phyloP scores from a whole-genome alignment of 768 basidiomycete genomes.

The Tephrocybe sp. region DNA sequence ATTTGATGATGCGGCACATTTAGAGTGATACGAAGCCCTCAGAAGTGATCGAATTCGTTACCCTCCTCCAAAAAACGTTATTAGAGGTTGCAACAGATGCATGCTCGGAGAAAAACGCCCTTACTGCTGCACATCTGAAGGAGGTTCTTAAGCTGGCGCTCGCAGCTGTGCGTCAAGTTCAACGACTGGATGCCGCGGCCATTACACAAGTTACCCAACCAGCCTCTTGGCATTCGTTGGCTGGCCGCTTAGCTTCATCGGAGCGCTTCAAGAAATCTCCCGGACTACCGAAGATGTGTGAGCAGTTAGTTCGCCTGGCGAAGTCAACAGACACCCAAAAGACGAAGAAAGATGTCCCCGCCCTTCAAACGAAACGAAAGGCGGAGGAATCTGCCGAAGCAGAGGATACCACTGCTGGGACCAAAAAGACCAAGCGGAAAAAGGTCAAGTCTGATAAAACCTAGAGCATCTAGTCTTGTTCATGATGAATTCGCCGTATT shows the following conservation, averaged over 20 bases:
- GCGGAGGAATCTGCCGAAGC: conserved; percentile 25
- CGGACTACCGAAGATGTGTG: conserved; percentile 60
- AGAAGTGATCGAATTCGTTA: conserved; percentile 51
- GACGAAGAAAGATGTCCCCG: conserved; percentile 12
- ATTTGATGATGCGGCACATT: conserved; percentile 4
- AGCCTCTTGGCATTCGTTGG: conserved; percentile 51
- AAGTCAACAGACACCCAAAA: conserved; percentile 16
- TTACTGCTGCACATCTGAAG: conserved; percentile 69
- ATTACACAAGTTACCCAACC: conserved; percentile 56
- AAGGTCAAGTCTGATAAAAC: conserved; percentile 40
- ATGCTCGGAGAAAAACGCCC: conserved; percentile 40
- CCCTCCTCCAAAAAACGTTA: conserved; percentile 45
- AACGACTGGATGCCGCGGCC: conserved; percentile 34
- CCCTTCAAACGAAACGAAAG: conserved; percentile 35
- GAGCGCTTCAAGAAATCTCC: conserved; percentile 62
- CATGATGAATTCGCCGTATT: too few species aligned
- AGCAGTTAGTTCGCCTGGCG: conserved; percentile 48
- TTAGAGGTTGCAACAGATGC: conserved; percentile 46
- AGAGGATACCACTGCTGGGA: conserved; percentile 14
- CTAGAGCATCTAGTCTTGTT: conserved; percentile 7
- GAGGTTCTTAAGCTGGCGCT: conserved; percentile 74
- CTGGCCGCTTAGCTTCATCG: conserved; percentile 43
- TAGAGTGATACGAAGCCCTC: conserved; percentile 26
- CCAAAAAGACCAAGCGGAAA: conserved; percentile 39
- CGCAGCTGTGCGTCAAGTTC: conserved; percentile 62